A percentile compares a stretch with the other conserved stretches of the same genome.
phyloP scores from a whole-genome alignment of 73 alveolate genomes.

The Paramecium caudatum region DNA sequence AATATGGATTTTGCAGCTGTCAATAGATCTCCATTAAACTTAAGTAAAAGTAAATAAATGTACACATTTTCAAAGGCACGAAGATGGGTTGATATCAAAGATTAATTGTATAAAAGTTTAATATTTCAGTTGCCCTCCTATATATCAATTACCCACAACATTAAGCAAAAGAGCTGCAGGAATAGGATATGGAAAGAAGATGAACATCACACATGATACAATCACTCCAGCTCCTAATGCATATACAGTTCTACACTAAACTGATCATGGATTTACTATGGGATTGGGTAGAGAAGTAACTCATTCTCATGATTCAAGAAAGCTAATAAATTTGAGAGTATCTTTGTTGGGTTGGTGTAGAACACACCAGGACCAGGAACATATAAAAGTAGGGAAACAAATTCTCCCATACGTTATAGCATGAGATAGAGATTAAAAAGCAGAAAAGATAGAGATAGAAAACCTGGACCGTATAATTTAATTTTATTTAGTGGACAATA shows the following conservation, averaged over 20 bases:
- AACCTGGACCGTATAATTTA: conserved; percentile 59
- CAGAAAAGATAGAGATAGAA: background rate
- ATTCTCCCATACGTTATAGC: conserved; percentile 25
- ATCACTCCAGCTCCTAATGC: conserved; percentile 71
- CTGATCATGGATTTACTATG: conserved; percentile 71
- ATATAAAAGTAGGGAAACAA: conserved; percentile 7
- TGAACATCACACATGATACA: conserved; percentile 20
- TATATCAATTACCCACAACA: conserved; percentile 69
- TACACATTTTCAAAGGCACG: background rate
- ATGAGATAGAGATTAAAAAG: conserved; percentile 10
- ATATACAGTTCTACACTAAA: background rate
- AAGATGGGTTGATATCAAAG: background rate
- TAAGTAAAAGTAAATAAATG: background rate
- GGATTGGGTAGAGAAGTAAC: conserved; percentile 75
- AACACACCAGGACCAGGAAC: conserved; percentile 77
- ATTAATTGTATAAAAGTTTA: background rate
- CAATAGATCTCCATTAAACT: background rate
- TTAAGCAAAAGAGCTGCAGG: conserved; percentile 69
- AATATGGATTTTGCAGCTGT: background rate
- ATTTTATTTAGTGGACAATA: conserved; percentile 33
- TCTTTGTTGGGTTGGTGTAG: conserved; percentile 44
- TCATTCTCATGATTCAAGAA: background rate
- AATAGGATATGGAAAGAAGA: conserved; percentile 65
- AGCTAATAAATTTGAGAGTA: conserved; percentile 37
- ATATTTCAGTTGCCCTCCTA: conserved; percentile 26